Percentiles rank a stretch among this genome's conserved stretches.
Conservation (phyloP, 1,284 basidiomycete species). For the Heterobasidion parviporum region DNA sequence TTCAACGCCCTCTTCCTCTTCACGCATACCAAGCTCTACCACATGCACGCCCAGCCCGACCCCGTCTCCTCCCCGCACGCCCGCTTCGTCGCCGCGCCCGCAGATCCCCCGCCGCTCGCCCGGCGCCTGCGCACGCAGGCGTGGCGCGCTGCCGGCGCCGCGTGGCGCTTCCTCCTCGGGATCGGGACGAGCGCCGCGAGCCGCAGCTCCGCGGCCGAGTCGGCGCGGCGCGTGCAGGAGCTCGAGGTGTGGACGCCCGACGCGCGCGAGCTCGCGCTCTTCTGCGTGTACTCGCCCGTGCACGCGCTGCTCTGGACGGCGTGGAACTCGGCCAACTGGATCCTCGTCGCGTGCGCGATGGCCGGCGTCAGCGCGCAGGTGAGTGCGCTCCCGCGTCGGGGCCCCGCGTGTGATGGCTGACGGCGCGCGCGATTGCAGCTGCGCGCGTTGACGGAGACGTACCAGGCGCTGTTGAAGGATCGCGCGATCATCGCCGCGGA, state of each 20-base stretch:
- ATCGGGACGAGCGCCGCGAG: conserved; percentile 40
- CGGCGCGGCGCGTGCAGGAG: conserved; percentile 45
- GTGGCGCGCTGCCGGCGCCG: conserved; percentile 44
- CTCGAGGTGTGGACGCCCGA: conserved; percentile 73
- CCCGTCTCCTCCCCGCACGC: conserved; percentile 62
- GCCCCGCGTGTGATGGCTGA: not conserved
- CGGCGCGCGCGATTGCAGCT: conserved; percentile 25
- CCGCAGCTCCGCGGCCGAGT: conserved; percentile 32
- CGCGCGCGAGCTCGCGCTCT: conserved; percentile 60
- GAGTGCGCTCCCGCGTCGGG: conserved; percentile 10
- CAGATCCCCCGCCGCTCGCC: conserved; percentile 34
- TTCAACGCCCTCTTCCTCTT: conserved; percentile 59
- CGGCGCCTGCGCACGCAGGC: conserved; percentile 26
- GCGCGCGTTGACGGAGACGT: conserved; percentile 44
- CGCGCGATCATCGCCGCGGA: conserved; percentile 69
- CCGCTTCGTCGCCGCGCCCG: conserved; percentile 43
- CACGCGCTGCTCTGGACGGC: conserved; percentile 68
- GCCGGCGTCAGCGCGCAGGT: conserved; percentile 56
- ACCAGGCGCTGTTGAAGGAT: conserved; percentile 64
- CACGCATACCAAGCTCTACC: conserved; percentile 57
- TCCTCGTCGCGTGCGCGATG: conserved; percentile 61
- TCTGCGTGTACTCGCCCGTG: conserved; percentile 70
- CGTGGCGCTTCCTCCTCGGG: conserved; percentile 62
- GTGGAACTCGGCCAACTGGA: conserved; percentile 66
- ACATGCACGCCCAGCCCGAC: conserved; percentile 52